Evolutionary conservation across 305 asterid species (phyloP).

Genomic region (Euphrasia arctica): DNA sequence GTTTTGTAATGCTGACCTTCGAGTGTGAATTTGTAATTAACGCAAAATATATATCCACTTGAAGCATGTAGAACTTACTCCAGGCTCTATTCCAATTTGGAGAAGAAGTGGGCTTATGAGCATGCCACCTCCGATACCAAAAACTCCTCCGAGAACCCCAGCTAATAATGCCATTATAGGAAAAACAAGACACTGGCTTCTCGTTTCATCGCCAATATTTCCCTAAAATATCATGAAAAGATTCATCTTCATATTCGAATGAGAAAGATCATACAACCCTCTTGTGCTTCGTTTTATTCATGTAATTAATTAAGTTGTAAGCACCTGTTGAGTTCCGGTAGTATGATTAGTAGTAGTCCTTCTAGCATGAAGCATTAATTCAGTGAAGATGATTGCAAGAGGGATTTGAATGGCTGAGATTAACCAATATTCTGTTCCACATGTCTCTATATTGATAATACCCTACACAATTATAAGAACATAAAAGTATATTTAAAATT

Average conservation of each 20-base stretch:
- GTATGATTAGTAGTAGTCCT: constrained; percentile 9
- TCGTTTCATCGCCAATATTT: constrained; percentile 23
- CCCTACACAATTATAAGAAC: constrained; percentile 40
- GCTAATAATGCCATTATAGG: constrained; percentile 71
- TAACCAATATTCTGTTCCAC: constrained; percentile 69
- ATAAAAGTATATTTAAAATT: too few relatives aligned
- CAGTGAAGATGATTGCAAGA: constrained; percentile 55
- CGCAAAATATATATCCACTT: background rate
- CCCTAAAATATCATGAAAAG: constrained; percentile 31
- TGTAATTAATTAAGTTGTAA: too few relatives aligned
- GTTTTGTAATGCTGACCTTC: background rate
- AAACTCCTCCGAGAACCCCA: constrained; percentile 66
- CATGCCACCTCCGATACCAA: constrained; percentile 90
- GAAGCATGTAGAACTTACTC: constrained; percentile 38
- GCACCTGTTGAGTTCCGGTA: constrained; percentile 37
- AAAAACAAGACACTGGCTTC: constrained; percentile 30
- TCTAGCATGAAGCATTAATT: constrained; percentile 45
- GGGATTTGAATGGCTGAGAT: constrained; percentile 62
- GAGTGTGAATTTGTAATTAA: background rate
- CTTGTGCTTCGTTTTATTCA: too few relatives aligned
- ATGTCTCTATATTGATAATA: constrained; percentile 40
- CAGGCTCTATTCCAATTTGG: constrained; percentile 64
- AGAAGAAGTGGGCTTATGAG: constrained; percentile 72
- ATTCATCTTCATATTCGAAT: background rate
- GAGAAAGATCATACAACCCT: background rate